Evolutionary conservation across 371 early-diverging fungal species (phyloP).

Genomic region (Nosema granulosis): DNA sequence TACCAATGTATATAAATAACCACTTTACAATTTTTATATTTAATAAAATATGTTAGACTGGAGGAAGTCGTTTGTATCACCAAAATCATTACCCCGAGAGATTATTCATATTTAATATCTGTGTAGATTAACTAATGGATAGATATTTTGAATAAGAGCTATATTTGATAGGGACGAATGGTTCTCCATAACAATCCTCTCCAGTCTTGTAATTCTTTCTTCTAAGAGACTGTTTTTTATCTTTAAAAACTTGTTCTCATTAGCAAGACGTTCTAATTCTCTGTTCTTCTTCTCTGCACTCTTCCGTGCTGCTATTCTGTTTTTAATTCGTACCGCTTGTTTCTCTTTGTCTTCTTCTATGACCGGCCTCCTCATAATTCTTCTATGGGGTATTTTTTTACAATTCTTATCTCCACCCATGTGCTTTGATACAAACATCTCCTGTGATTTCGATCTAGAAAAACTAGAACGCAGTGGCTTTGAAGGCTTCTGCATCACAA

Average conservation of each 20-base stretch:
- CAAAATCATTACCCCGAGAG: conserved; percentile 2
- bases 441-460: conserved; percentile 10
- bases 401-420: not conserved
- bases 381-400: not conserved
- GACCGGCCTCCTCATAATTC: not conserved
- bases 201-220: not conserved
- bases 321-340: not conserved
- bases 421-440: conserved; percentile 35
- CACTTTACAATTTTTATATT: not conserved
- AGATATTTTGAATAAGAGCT: not conserved
- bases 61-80: not conserved
- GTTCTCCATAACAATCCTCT: not conserved
- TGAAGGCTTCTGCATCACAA: conserved; percentile 32
- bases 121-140: not conserved
- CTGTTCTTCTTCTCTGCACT: conserved; percentile 2
- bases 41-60: conserved; percentile 4
- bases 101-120: conserved; percentile 3
- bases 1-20: not conserved
- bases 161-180: not conserved
- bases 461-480: conserved; percentile 18
- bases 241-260: conserved; percentile 4
- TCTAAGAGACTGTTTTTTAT: not conserved
- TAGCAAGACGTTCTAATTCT: not conserved
- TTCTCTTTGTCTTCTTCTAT: not conserved
- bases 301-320: conserved; percentile 3